These are phyloP conservation scores for Populus nigra DNA, from an alignment of 345 rosid genomes.

Conservation along the genomic window DNA sequence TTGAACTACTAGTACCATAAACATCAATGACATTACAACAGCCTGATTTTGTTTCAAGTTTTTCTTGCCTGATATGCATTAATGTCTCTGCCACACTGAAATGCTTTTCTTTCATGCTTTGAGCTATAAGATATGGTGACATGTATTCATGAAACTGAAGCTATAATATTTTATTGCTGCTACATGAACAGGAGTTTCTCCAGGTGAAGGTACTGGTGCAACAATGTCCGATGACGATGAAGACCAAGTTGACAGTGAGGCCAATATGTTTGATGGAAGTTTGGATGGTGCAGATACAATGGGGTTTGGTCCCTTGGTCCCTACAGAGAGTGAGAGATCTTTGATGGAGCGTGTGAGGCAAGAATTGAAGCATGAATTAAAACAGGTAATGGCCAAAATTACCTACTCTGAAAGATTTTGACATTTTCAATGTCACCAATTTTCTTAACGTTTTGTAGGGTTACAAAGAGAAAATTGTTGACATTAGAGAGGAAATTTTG, in stretches of 20 bases:
- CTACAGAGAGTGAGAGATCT: slow-evolving; percentile 95
- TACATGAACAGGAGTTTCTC: slow-evolving; percentile 75
- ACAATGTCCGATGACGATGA: slow-evolving; percentile 99
- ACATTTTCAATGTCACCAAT: slow-evolving; percentile 1
- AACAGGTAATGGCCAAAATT: slow-evolving; percentile 53
- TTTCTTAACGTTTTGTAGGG: slow-evolving; percentile 46
- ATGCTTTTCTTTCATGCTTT: background rate
- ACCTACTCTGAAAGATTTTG: background rate
- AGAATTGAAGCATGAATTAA: slow-evolving; percentile 89
- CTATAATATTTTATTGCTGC: background rate
- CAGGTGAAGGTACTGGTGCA: slow-evolving; percentile 92
- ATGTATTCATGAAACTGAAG: background rate
- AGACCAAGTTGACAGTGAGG: slow-evolving; percentile 86
- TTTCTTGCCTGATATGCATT: background rate
- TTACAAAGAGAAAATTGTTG: slow-evolving; percentile 91
- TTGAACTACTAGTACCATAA: background rate
- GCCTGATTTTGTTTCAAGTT: background rate
- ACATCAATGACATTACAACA: background rate
- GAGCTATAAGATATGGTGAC: background rate
- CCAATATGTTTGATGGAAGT: slow-evolving; percentile 72
- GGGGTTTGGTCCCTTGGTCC: slow-evolving; percentile 93
- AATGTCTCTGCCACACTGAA: background rate
- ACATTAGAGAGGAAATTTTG: slow-evolving; percentile 92
- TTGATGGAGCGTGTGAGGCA: slow-evolving; percentile 97
- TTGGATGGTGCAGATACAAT: slow-evolving; percentile 66